A percentile compares a stretch with the other conserved stretches of the same genome.
phyloP scores from a whole-genome alignment of 2,329 filamentous ascomycete genomes.

The Penicillium hesseltinei region DNA sequence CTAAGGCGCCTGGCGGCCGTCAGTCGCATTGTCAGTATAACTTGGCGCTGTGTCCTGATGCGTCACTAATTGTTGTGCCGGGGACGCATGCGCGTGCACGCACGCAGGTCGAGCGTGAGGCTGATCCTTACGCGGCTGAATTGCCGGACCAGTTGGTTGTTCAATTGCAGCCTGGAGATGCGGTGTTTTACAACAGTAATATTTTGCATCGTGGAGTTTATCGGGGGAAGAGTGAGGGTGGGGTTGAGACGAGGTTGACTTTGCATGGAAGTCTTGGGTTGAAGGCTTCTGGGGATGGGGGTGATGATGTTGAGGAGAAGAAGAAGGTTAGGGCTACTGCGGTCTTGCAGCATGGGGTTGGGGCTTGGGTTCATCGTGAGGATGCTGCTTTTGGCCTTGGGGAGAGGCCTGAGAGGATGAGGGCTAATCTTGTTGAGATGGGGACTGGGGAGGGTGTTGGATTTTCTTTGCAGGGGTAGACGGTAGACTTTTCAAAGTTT shows the following conservation, averaged over 20 bases:
- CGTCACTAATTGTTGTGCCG: slow-evolving; percentile 71
- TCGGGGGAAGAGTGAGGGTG: slow-evolving; percentile 36
- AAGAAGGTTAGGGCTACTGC: slow-evolving; percentile 44
- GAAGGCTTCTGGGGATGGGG: slow-evolving; percentile 25
- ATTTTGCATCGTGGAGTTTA: slow-evolving; percentile 60
- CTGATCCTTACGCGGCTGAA: slow-evolving; percentile 61
- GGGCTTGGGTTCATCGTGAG: slow-evolving; percentile 44
- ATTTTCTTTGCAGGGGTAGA: slow-evolving; percentile 43
- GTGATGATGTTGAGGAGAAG: slow-evolving; percentile 22
- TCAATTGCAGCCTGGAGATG: slow-evolving; percentile 68
- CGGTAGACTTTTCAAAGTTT: slow-evolving; percentile 19
- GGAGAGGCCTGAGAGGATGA: slow-evolving; percentile 44
- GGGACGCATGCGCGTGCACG: slow-evolving; percentile 70
- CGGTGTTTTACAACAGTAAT: slow-evolving; percentile 88
- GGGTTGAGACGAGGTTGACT: slow-evolving; percentile 41
- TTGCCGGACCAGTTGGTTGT: slow-evolving; percentile 67
- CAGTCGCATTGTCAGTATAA: slow-evolving; percentile 85
- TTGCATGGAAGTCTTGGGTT: slow-evolving; percentile 46
- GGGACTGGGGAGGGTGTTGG: slow-evolving; percentile 46
- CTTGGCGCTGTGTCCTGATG: slow-evolving; percentile 73
- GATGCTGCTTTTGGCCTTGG: slow-evolving; percentile 42
- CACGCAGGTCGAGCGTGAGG: slow-evolving; percentile 66
- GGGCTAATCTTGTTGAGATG: slow-evolving; percentile 46
- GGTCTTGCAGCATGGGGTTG: slow-evolving; percentile 49
- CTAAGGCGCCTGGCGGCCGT: slow-evolving; percentile 43